Percentiles rank a stretch among this genome's conserved stretches.
These are phyloP conservation scores for Wickerhamomyces subpelliculosus DNA, from an alignment of 805 yeast genomes.

Conservation along the genomic window DNA sequence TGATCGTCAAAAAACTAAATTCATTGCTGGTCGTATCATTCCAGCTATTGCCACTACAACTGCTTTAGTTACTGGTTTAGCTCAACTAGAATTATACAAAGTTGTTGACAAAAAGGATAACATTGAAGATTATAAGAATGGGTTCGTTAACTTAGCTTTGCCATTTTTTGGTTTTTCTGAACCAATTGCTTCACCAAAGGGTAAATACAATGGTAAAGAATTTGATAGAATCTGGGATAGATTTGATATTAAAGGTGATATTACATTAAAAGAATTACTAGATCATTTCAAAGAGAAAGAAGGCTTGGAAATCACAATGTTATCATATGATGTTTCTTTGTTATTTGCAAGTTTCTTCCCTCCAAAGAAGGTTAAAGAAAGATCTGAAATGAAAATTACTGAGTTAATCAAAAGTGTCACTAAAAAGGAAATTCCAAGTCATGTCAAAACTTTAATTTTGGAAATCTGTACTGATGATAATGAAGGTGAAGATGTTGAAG, in stretches of 20 bases:
- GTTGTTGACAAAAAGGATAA: slow-evolving; percentile 70
- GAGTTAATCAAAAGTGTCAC: slow-evolving; percentile 78
- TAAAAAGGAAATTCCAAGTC: slow-evolving; percentile 70
- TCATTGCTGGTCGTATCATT: slow-evolving; percentile 96
- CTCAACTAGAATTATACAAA: slow-evolving; percentile 86
- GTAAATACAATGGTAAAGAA: slow-evolving; percentile 68
- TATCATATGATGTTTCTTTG: slow-evolving; percentile 83
- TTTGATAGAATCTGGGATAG: slow-evolving; percentile 95
- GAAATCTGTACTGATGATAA: slow-evolving; percentile 91
- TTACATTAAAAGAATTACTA: slow-evolving; percentile 67
- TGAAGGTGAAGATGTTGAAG: slow-evolving; percentile 92
- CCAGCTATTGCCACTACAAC: slow-evolving; percentile 99
- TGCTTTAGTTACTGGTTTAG: slow-evolving; percentile 94
- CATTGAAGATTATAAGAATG: slow-evolving; percentile 86
- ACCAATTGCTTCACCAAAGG: slow-evolving; percentile 82
- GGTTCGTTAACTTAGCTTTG: slow-evolving; percentile 84
- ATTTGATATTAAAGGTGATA: slow-evolving; percentile 72
- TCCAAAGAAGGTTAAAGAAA: slow-evolving; percentile 78
- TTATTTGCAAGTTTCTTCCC: slow-evolving; percentile 93
- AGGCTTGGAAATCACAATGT: slow-evolving; percentile 84
- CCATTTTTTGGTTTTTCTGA: slow-evolving; percentile 97
- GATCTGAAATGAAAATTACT: slow-evolving; percentile 60
- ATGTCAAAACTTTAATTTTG: slow-evolving; percentile 70
- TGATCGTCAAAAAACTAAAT: slow-evolving; percentile 85
- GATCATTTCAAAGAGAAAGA: slow-evolving; percentile 74